These are phyloP conservation scores for Talaromyces albobiverticillius DNA, from an alignment of 2,329 filamentous ascomycete species.

Conservation along the genomic window DNA sequence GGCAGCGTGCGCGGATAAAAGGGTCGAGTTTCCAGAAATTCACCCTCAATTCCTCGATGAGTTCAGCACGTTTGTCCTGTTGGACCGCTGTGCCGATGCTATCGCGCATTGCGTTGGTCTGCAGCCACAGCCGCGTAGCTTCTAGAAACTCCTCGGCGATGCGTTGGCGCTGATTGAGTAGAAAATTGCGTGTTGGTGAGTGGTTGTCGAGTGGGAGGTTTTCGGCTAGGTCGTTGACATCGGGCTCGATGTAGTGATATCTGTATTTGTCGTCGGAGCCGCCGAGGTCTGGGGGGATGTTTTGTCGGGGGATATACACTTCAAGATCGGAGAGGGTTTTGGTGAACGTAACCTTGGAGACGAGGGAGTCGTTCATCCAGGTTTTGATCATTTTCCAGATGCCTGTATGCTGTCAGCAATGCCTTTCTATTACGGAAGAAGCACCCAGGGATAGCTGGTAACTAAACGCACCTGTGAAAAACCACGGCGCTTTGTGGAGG, in stretches of 20 bases:
- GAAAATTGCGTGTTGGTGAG: conserved; percentile 58
- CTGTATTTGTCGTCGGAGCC: conserved; percentile 73
- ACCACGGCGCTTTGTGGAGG: conserved; percentile 92
- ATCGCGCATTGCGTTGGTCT: conserved; percentile 43
- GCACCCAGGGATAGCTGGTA: conserved; percentile 12
- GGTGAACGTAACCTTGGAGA: conserved; percentile 87
- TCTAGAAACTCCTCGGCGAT: conserved; percentile 71
- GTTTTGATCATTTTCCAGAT: conserved; percentile 92
- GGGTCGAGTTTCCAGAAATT: conserved; percentile 91
- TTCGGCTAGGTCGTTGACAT: conserved; percentile 67
- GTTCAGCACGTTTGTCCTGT: conserved; percentile 55
- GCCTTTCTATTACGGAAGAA: not conserved
- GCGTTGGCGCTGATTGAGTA: conserved; percentile 62
- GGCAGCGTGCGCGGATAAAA: conserved; percentile 72
- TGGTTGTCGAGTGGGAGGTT: conserved; percentile 54
- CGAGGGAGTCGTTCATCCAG: conserved; percentile 95
- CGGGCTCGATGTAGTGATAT: conserved; percentile 76
- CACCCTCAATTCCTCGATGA: conserved; percentile 63
- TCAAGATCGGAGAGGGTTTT: conserved; percentile 73
- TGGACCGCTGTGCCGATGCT: conserved; percentile 44
- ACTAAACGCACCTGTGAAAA: conserved; percentile 71
- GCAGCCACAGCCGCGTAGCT: conserved; percentile 72
- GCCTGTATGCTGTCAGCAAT: conserved; percentile 46
- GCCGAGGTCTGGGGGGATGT: conserved; percentile 75
- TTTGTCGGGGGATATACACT: conserved; percentile 65